Evolutionary conservation across 768 basidiomycete genomes (phyloP).

Genomic region (Peribolospora baueri): DNA sequence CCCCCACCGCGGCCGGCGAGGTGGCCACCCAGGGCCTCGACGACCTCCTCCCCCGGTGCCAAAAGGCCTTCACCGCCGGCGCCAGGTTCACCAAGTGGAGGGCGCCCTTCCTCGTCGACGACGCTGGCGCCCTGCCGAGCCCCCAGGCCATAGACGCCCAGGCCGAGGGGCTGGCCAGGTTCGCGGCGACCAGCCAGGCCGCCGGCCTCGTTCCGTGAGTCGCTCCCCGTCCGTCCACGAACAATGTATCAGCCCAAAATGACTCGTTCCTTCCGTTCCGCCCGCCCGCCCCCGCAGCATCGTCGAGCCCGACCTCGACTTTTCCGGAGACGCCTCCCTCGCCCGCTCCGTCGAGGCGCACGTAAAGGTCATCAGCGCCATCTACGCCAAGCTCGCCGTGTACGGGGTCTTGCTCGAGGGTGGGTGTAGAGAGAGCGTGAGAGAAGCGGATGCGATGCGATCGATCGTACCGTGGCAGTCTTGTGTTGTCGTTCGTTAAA

Average conservation of each 20-base stretch:
- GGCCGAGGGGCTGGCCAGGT: no score
- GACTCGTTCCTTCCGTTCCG: slow-evolving; percentile 4
- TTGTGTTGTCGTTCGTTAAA: no score
- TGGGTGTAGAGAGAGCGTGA: slow-evolving; percentile 8
- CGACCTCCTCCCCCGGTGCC: slow-evolving; percentile 24
- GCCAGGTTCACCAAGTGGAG: slow-evolving; percentile 18
- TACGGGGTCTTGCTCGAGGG: slow-evolving; percentile 31
- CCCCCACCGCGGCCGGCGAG: slow-evolving; percentile 19
- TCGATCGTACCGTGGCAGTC: no score
- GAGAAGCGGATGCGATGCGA: no score
- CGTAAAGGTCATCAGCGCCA: slow-evolving; percentile 25
- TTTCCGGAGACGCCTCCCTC: slow-evolving; percentile 27
- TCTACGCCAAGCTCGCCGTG: slow-evolving; percentile 25
- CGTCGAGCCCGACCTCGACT: slow-evolving; percentile 32
- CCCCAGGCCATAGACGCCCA: no score
- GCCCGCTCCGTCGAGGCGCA: slow-evolving; percentile 27
- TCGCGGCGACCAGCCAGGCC: no score
- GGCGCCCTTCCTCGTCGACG: no score
- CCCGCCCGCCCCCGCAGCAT: slow-evolving; percentile 30
- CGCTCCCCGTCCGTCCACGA: no score
- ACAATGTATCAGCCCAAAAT: no score
- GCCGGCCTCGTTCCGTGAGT: slow-evolving; percentile 12
- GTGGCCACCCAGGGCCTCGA: slow-evolving; percentile 31
- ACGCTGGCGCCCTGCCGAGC: no score
- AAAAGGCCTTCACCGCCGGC: slow-evolving; percentile 25